Evolutionary conservation across 2,329 filamentous ascomycete genomes (phyloP).

Genomic region (Tolypocladium guangdongense): DNA sequence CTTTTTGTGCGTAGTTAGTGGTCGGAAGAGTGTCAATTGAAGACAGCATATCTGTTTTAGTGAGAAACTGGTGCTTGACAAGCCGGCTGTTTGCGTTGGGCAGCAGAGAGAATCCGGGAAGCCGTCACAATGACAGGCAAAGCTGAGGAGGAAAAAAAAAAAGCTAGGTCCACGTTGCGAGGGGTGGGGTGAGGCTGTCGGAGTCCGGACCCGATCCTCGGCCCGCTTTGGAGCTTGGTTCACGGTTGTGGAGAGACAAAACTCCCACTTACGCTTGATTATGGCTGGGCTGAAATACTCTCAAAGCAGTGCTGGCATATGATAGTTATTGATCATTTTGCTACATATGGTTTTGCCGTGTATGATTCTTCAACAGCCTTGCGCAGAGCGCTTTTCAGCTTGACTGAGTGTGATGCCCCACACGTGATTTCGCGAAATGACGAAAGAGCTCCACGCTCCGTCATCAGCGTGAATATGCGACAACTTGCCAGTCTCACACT

Average conservation of each 20-base stretch:
- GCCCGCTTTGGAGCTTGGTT: background rate
- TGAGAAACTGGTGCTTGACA: background rate
- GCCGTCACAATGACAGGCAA: background rate
- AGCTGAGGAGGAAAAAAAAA: background rate
- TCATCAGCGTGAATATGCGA: conserved; percentile 1
- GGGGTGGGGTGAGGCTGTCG: background rate
- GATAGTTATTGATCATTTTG: background rate
- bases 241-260: background rate
- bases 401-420: background rate
- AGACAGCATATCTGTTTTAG: background rate
- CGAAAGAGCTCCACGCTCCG: conserved; percentile 4
- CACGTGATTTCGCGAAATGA: conserved; percentile 13
- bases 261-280: background rate
- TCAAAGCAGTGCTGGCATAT: no score
- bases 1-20: background rate
- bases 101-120: background rate
- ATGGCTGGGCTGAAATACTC: background rate
- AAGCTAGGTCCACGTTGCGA: background rate
- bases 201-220: background rate
- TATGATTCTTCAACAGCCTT: no score
- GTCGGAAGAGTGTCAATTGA: background rate
- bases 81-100: background rate
- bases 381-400: background rate
- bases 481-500: background rate
- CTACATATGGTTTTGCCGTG: no score